Evolutionary conservation across 164 flowering plant species (phyloP), one percentile per base, ranked within the genome.

Genomic region (Pachysandra terminalis): DNA sequence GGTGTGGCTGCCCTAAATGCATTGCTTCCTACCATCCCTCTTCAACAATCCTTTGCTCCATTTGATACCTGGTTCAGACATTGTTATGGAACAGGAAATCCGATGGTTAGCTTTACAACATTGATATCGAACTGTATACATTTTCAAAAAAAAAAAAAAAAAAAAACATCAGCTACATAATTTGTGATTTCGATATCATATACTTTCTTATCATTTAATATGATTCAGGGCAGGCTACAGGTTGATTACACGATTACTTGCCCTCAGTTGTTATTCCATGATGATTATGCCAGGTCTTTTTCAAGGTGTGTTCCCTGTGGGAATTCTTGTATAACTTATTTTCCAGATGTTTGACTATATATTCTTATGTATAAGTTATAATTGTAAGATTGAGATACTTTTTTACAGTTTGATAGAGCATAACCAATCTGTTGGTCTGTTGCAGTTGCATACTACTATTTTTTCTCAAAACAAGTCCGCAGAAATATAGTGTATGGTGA

Each of bases 201-300:
- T 35, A 48, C 22, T 22, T 67, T 68, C 67, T 75, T 37, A 79
- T 75, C 77, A 57, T 75, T 64, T 79, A 37, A 66, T 68, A 66
- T 76, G 3, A 12, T 84, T 79, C 97, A 96, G 98, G 90, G 81
- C 88, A 86, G 99, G 98, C 68, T 96, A 87, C 77, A 80, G 89
- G 73, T 96, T 96, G 99, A 86, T 96, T 45, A 79, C 67, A 41
- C 79, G 80, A 77, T 82, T 90, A 75, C 78, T 90, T 63, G 97
- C 96, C 22, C 90, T 96, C 76, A 81, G 75, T 64, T 86, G 78
- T 72, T 96, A 96, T 79, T 87, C 99, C 32, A 56, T 93, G 74
- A 81, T 96, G 59, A 88, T 96, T 54, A 79, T 90, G 88, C 99
- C 99, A 52, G 99, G 99, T 17, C 90, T 96, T 79, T 70, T 96